Base-by-base conservation (phyloP, 345 rosid species). In the Populus pruinosa region DNA sequence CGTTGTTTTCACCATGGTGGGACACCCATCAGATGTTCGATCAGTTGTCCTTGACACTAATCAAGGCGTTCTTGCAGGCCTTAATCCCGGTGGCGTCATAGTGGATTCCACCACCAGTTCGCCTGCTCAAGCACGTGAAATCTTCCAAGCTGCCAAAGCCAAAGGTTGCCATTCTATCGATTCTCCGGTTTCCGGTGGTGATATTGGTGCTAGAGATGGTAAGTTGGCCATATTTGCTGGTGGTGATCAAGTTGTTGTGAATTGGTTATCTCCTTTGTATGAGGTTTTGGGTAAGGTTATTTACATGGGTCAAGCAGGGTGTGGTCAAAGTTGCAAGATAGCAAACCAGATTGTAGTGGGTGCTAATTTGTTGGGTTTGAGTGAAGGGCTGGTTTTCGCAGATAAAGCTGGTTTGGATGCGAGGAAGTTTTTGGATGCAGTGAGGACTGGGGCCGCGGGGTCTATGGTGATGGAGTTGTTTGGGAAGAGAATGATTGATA, bases 1-100 rank as follows among this genome's bases (percentile, higher is more conserved):
- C 67, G 84, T 93, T 5, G 89, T 93, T 44, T 90, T 93, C 85
- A 91, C 94, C n/a, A 93, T 93, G 81, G 87, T 94, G 8, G 97
- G 98, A 27, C 90, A 90, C 81, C 90, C 94, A 5, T 80, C 88
- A 61, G 97, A 94, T 69, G 94, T 93, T 74, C 81, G 88, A 81
- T 85, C 93, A 3, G 38, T 91, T 50, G 81, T 94, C 86, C 85
- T 93, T 5, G 89, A 74, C 76, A 70, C 55, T 49, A 16, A 84
- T 64, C 73, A 69, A 36, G 61, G 69, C 36, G 17, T 91, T 50
- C 87, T 94, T 72, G 82, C 92, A 1, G 84, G 92, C 11, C 82
- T 94, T 0, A 89, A 82, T 23, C 90, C 90, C 0, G 90, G 92
- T 1, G 87, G 89, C 11, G 94, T 91, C 73, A 69, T 85, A 10